Evolutionary conservation across 2,329 filamentous ascomycete species (phyloP).

Genomic region (Daldinia sp.): DNA sequence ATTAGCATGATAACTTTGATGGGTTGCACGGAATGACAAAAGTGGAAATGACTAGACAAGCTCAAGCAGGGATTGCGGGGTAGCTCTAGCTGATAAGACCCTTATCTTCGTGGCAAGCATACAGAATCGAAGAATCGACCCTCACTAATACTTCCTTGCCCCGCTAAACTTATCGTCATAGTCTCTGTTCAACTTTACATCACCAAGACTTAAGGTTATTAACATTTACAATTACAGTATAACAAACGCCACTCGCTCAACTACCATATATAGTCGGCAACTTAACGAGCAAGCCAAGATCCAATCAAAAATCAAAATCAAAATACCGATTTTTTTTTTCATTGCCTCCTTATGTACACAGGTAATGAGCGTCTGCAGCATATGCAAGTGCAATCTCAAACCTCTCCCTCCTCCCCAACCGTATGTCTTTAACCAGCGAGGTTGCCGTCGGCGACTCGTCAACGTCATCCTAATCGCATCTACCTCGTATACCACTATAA

Average conservation of each 20-base stretch:
- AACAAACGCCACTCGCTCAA: slow-evolving; percentile 5
- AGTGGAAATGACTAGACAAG: neutral
- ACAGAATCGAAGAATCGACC: neutral
- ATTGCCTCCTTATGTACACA: slow-evolving; percentile 23
- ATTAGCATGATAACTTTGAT: neutral
- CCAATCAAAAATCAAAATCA: neutral
- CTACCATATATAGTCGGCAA: neutral
- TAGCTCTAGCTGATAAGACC: slow-evolving; percentile 37
- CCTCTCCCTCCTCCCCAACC: slow-evolving; percentile 10
- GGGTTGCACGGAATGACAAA: neutral
- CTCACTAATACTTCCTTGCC: neutral
- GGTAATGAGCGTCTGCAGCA: slow-evolving; percentile 4
- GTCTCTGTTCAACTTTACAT: slow-evolving; percentile 5
- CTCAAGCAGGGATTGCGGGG: slow-evolving; percentile 37
- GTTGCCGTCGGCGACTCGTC: slow-evolving; percentile 12
- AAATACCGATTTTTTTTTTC: slow-evolving; percentile 15
- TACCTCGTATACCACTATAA: slow-evolving; percentile 23
- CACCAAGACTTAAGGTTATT: neutral
- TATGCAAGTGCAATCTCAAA: slow-evolving; percentile 36
- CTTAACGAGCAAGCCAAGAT: neutral
- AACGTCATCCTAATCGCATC: slow-evolving; percentile 11
- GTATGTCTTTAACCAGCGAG: slow-evolving; percentile 11
- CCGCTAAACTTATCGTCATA: slow-evolving; percentile 26
- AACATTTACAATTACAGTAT: neutral
- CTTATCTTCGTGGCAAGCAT: slow-evolving; percentile 32